A percentile compares a stretch with the other conserved stretches of the same genome.
Evolutionary conservation across 306 rosid species (phyloP).

Genomic region (Elaeagnus macrophylla): DNA sequence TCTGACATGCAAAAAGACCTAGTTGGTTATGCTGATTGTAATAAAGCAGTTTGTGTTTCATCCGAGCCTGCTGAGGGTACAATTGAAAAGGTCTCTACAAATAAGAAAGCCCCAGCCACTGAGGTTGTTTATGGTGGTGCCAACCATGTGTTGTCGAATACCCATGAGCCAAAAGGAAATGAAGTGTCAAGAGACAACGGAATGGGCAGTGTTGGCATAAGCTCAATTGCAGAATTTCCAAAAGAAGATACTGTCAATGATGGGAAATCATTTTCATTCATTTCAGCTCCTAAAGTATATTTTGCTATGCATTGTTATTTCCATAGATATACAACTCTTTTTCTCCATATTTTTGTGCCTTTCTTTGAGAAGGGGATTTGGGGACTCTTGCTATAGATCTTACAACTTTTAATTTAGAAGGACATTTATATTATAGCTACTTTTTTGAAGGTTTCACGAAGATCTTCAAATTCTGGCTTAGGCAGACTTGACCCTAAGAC

Average conservation of each 20-base stretch:
- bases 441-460: conserved; percentile 44
- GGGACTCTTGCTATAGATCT: too few relatives aligned
- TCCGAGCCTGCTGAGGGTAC: conserved; percentile 27
- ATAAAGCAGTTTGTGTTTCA: conserved; percentile 19
- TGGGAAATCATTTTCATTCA: conserved; percentile 26
- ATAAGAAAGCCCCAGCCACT: conserved; percentile 26
- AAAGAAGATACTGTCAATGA: conserved; percentile 26
- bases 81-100: conserved; percentile 27
- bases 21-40: conserved; percentile 22
- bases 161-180: conserved; percentile 28
- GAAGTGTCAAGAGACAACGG: conserved; percentile 27
- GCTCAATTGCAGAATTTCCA: conserved; percentile 30
- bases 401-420: too few relatives aligned
- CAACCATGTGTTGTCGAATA: conserved; percentile 17
- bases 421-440: neutral
- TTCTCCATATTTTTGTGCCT: too few relatives aligned
- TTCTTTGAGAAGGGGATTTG: too few relatives aligned
- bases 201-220: conserved; percentile 31
- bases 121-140: conserved; percentile 27
- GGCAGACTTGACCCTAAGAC: conserved; percentile 33
- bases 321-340: neutral
- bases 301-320: conserved; percentile 14
- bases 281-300: conserved; percentile 36
- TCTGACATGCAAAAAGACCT: conserved; percentile 27
- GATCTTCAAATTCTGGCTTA: conserved; percentile 32